Evolutionary conservation across 1,139 yeast species (phyloP), one percentile per base, ranked within the genome.

Genomic region (Lizanozyma gosingica): DNA sequence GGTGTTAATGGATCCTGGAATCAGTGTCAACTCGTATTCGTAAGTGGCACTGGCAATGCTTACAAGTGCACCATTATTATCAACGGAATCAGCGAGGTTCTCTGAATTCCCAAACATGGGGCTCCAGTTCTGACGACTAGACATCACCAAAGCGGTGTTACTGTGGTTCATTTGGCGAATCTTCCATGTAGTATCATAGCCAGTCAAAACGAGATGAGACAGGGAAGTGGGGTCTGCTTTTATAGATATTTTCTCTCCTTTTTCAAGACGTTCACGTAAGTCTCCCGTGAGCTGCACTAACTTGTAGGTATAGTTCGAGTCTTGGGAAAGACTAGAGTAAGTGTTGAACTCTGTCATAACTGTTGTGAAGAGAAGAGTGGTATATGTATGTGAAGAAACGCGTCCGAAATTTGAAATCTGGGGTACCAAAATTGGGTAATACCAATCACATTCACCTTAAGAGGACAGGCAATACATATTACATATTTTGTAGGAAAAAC

Each of bases 141-240:
- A 14, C 39, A 18, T 33, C 9, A 49, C 14, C 18, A 49, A 41
- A 36, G 44, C 49, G 15, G 50, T 45, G 44, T 49, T 49, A 34
- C 50, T 45, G 39, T 49, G 52, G 40, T 49, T 49, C 50, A 45
- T 43, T 35, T 49, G 52, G 4, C 50, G 39, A 33, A 49, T 45
- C n/a, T 33, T 37, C 40, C 45, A 49, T 4, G 52, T 49, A n/a
- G 38, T 18, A 35, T 39, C 22, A 14, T 41, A 22, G 9, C 9
- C 29, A 11, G 29, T 22, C 11, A 22, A 11, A 6, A 22, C 29
- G 11, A 22, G 29, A 22, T 22, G 29, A 22, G 29, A 22, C 9
- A 11, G 29, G 29, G 11, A 6, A 22, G 6, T 22, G 29, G 29
- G 29, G 11, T 22, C 29, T 22, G 29, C 6, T 22, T 22, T 22